These are phyloP conservation scores for Dissoconium aciculare DNA, from an alignment of 2,329 filamentous ascomycete species.

Conservation along the genomic window DNA sequence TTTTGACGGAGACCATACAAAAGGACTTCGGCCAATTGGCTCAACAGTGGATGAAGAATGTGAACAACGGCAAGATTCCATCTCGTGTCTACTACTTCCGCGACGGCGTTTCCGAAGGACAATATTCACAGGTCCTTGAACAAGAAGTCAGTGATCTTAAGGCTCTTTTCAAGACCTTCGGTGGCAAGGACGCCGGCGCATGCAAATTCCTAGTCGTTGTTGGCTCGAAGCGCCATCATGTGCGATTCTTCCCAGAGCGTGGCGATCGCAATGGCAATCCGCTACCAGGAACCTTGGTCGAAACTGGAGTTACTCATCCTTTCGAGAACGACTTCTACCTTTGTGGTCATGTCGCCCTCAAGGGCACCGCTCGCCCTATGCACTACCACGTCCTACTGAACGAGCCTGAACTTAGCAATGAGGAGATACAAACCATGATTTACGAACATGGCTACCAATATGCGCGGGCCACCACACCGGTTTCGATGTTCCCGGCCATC, in stretches of 20 bases:
- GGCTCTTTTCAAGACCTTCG: slow-evolving; percentile 24
- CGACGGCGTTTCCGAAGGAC: slow-evolving; percentile 78
- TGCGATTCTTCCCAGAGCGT: slow-evolving; percentile 71
- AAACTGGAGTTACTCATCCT: slow-evolving; percentile 78
- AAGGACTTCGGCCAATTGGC: slow-evolving; percentile 51
- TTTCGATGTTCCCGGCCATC: slow-evolving; percentile 74
- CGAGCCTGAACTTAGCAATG: slow-evolving; percentile 52
- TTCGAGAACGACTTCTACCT: slow-evolving; percentile 81
- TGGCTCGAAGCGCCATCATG: slow-evolving; percentile 85
- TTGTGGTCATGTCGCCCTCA: slow-evolving; percentile 62
- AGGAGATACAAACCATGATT: slow-evolving; percentile 70
- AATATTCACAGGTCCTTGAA: slow-evolving; percentile 66
- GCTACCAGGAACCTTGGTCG: slow-evolving; percentile 73
- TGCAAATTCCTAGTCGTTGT: slow-evolving; percentile 78
- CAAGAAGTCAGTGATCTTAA: slow-evolving; percentile 65
- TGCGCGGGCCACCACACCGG: slow-evolving; percentile 76
- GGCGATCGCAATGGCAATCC: slow-evolving; percentile 68
- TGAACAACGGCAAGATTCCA: slow-evolving; percentile 43
- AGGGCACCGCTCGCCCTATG: slow-evolving; percentile 83
- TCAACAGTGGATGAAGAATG: slow-evolving; percentile 44
- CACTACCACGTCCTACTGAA: slow-evolving; percentile 75
- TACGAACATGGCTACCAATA: slow-evolving; percentile 95
- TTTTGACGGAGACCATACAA: slow-evolving; percentile 47
- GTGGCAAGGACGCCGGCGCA: slow-evolving; percentile 31
- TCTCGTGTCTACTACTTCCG: slow-evolving; percentile 80